These are phyloP conservation scores for Dothiorella sarmentorum DNA, from an alignment of 2,329 filamentous ascomycete genomes.

Conservation along the genomic window DNA sequence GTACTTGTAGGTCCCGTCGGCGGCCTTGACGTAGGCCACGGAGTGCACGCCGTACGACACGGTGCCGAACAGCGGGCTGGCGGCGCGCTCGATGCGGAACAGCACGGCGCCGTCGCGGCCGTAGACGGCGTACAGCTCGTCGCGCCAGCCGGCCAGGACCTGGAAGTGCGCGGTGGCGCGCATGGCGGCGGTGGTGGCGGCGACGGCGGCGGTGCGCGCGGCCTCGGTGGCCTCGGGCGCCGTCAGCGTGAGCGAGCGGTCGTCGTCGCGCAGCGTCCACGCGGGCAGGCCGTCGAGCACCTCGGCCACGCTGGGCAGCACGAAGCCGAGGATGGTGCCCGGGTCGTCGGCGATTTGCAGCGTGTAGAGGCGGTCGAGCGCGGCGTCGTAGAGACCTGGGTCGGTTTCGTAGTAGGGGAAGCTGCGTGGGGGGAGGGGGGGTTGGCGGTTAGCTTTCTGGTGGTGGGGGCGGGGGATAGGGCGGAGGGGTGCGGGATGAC, in stretches of 20 bases:
- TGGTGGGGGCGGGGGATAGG: not conserved
- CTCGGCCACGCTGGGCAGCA: constrained; percentile 60
- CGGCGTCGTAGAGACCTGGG: constrained; percentile 53
- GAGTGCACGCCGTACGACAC: constrained; percentile 45
- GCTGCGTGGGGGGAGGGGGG: constrained; percentile 41
- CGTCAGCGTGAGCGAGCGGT: constrained; percentile 55
- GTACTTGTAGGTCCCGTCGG: constrained; percentile 60
- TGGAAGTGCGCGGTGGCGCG: constrained; percentile 68
- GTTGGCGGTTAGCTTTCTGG: not conserved
- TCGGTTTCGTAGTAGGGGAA: constrained; percentile 72
- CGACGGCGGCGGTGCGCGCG: constrained; percentile 58
- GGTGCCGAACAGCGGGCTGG: constrained; percentile 43
- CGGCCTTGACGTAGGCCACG: constrained; percentile 33
- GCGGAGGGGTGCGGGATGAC: not conserved
- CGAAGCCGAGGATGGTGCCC: constrained; percentile 59
- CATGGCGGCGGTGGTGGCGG: constrained; percentile 63
- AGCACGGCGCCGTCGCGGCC: constrained; percentile 37
- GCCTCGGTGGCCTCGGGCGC: constrained; percentile 55
- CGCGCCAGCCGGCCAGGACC: constrained; percentile 55
- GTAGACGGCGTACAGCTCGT: constrained; percentile 43
- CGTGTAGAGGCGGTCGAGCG: constrained; percentile 55
- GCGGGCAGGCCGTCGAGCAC: constrained; percentile 54
- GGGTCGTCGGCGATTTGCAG: constrained; percentile 65
- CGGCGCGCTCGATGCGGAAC: constrained; percentile 43
- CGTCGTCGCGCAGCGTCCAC: constrained; percentile 58